These are phyloP conservation scores for Aureobasidium zeae DNA, from an alignment of 2,329 filamentous ascomycete species.

Conservation along the genomic window DNA sequence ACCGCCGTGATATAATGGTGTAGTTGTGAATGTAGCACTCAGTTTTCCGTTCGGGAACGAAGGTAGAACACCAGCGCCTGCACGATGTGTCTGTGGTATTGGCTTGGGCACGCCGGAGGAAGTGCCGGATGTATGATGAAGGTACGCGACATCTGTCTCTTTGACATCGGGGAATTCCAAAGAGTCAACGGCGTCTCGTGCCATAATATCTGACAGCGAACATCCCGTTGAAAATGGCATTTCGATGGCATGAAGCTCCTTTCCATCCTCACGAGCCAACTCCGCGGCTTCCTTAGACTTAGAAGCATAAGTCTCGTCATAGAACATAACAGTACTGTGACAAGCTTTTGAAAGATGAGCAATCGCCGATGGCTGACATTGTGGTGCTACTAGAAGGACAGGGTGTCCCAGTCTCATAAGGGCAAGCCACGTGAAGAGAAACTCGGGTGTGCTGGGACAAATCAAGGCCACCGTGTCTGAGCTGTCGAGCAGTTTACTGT, in stretches of 20 bases:
- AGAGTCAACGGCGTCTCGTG: neutral
- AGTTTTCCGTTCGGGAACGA: slow-evolving; percentile 30
- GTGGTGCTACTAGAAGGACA: slow-evolving; percentile 49
- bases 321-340: slow-evolving; percentile 36
- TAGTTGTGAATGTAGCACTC: slow-evolving; percentile 53
- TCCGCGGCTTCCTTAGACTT: slow-evolving; percentile 25
- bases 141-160: slow-evolving; percentile 43
- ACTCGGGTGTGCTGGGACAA: slow-evolving; percentile 47
- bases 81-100: slow-evolving; percentile 50
- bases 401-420: slow-evolving; percentile 47
- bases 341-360: slow-evolving; percentile 44
- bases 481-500: slow-evolving; percentile 18
- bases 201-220: slow-evolving; percentile 4
- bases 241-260: slow-evolving; percentile 9
- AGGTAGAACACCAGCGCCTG: slow-evolving; percentile 47
- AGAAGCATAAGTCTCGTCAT: slow-evolving; percentile 35
- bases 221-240: slow-evolving; percentile 18
- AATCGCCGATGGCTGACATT: slow-evolving; percentile 40
- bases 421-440: slow-evolving; percentile 52
- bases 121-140: slow-evolving; percentile 57
- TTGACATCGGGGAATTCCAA: slow-evolving; percentile 17
- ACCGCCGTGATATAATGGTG: slow-evolving; percentile 57
- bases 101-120: slow-evolving; percentile 55
- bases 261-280: slow-evolving; percentile 18
- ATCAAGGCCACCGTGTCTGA: slow-evolving; percentile 43